Base-by-base conservation (phyloP, 2,329 filamentous ascomycete species). In the Talaromyces sp. region DNA sequence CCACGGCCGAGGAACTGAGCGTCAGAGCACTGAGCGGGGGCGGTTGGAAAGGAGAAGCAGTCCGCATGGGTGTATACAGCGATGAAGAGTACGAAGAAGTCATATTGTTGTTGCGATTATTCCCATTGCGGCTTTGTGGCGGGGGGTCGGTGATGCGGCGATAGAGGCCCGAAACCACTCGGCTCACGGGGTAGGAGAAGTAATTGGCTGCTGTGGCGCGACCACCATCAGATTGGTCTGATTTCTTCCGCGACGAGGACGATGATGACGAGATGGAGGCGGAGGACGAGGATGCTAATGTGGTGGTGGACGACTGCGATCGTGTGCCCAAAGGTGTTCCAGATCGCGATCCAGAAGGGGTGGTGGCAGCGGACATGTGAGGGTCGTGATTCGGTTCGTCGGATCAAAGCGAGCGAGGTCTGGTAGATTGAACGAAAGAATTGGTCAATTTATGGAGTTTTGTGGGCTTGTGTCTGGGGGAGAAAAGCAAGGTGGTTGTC, bases 11-110 rank as follows among this genome's bases (percentile, higher is more conserved):
- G 67, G 81, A 81, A 1, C 80, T 76, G 38, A 97, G 81, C 4
- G 82, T 80, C 24, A 97, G 77, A 0, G 93, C 91, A 60, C 93
- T 92, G 55, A 97, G 84, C 0, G 92, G 92, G 11, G 93, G 93
- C 1, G 92, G 91, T 66, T 92, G 89, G 73, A 96, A 92, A 1
- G 91, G 92, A 12, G 89, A 92, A 7, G 84, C 83, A 57, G 83
- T 86, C 65, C 90, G 85, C 60, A 80, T 78, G 9, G 78, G 78
- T 53, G 68, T 75, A 67, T 60, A 83, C 79, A 64, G 65, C 21
- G 68, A 68, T 48, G 67, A 66, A 62, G 70, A 68, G 61, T 73
- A 72, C 43, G 84, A 81, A 11, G 81, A 77, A 27, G 83, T 65
- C 32, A 63, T 64, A 35, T 62, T 41, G 43, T 26, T 56, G 57